Conservation (phyloP, 2,329 filamentous ascomycete species). For the Epichloe scottii region DNA sequence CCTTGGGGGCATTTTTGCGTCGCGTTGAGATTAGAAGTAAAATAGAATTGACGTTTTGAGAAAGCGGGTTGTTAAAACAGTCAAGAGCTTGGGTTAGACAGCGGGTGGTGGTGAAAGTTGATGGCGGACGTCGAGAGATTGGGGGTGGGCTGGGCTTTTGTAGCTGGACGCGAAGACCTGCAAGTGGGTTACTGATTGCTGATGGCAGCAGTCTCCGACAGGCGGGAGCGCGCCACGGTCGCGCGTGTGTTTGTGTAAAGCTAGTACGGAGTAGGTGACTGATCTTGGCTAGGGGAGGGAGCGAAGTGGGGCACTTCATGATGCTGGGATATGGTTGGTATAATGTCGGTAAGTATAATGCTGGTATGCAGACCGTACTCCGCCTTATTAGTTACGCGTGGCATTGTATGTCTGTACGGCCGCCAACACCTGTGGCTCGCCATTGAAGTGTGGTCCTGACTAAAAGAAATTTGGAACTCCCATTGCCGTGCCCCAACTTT, state of each 20-base stretch:
- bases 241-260: conserved; percentile 8
- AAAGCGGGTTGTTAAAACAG: conserved; percentile 4
- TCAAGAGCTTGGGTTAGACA: conserved; percentile 18
- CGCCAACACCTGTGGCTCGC: too few relatives aligned
- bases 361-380: neutral
- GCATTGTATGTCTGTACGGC: too few relatives aligned
- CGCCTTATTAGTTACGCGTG: neutral
- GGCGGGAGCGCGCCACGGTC: conserved; percentile 8
- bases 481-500: too few relatives aligned
- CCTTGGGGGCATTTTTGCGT: conserved; percentile 87
- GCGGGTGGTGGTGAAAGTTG: conserved; percentile 29
- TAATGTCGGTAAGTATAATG: neutral
- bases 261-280: neutral
- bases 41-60: conserved; percentile 6
- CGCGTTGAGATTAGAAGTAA: conserved; percentile 7
- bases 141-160: conserved; percentile 45
- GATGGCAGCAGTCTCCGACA: conserved; percentile 9
- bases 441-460: too few relatives aligned
- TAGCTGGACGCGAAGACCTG: conserved; percentile 42
- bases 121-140: conserved; percentile 33
- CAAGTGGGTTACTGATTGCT: conserved; percentile 46
- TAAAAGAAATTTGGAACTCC: too few relatives aligned
- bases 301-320: conserved; percentile 3
- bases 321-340: neutral
- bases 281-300: conserved; percentile 2